phyloP scores from a whole-genome alignment of 2,329 filamentous ascomycete species.

The Myriosclerotinia curreyana region DNA sequence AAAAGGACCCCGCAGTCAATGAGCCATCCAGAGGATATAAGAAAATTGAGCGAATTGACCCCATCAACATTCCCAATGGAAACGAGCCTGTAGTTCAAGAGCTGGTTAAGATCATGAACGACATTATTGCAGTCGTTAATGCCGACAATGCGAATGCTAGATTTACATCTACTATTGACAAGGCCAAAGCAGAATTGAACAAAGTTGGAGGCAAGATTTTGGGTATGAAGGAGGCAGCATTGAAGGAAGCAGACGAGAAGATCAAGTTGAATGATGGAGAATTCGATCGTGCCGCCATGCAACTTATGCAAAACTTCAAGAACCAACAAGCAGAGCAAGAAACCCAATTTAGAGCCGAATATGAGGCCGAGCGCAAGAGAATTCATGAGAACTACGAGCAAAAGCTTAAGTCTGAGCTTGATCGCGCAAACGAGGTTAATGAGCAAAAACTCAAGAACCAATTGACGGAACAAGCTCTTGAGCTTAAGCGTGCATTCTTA shows the following conservation, averaged over 20 bases:
- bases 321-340: constrained; percentile 78
- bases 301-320: constrained; percentile 87
- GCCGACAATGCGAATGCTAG: constrained; percentile 75
- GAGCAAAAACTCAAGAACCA: constrained; percentile 81
- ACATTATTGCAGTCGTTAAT: constrained; percentile 91
- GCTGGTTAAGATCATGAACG: constrained; percentile 91
- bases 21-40: constrained; percentile 63
- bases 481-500: constrained; percentile 81
- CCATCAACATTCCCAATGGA: constrained; percentile 70
- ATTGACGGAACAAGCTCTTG: constrained; percentile 85
- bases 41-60: constrained; percentile 67
- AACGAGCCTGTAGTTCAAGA: constrained; percentile 88
- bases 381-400: constrained; percentile 75
- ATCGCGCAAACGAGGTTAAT: constrained; percentile 74
- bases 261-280: constrained; percentile 59
- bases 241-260: constrained; percentile 70
- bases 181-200: constrained; percentile 79
- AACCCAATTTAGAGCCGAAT: constrained; percentile 79
- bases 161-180: constrained; percentile 73
- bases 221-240: constrained; percentile 66
- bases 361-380: constrained; percentile 79
- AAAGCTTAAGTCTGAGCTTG: constrained; percentile 73
- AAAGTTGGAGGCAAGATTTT: constrained; percentile 77
- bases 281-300: constrained; percentile 82
- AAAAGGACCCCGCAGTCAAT: constrained; percentile 59